Evolutionary conservation across 345 rosid genomes (phyloP), one percentile per base, ranked within the genome.

Genomic region (Hypericum androsaemum): DNA sequence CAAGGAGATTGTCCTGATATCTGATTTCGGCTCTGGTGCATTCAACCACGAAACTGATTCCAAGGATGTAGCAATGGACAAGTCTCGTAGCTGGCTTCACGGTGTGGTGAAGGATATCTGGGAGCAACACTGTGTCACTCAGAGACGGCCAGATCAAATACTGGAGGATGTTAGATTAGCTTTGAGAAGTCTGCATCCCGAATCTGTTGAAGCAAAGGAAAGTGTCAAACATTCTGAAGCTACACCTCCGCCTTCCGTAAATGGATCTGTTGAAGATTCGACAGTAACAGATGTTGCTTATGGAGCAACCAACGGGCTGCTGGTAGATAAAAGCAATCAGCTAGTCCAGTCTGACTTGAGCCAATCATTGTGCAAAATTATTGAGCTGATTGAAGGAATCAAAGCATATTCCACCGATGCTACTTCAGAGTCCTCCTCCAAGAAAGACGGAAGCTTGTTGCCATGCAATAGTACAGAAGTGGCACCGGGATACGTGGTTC

Each of bases 381-480:
- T 75, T 58, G 86, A 84, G 58, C 78, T 75, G 64, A 69, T 84
- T 44, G 96, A 90, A 45, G 84, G 83, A 54, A 69, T 87, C 51
- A 62, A 54, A 56, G 58, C 69, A 22, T 63, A 64, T 17, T 54
- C 56, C 28, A 60, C 59, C 32, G 50, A 68, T 38, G 54, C 53
- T 53, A 39, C 42, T 47, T 47, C 60, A 5, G 71, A 72, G 50
- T 57, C 59, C n/a, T 57, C 54, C 14, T 51, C 66, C 37, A 58
- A 64, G 50, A 76, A 76, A 53, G 81, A 83, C 39, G 77, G 71
- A 37, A 74, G 50, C 50, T 43, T 56, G 37, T 65, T 56, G 4
- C 53, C 77, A 10, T 46, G 63, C 37, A 69, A 77, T 72, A 76
- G 42, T 44, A 48, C 75, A 44, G 83, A 77, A 72, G 61, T 70